Conservation (phyloP, 2,329 filamentous ascomycete species). For the Amylocarpus encephaloides region DNA sequence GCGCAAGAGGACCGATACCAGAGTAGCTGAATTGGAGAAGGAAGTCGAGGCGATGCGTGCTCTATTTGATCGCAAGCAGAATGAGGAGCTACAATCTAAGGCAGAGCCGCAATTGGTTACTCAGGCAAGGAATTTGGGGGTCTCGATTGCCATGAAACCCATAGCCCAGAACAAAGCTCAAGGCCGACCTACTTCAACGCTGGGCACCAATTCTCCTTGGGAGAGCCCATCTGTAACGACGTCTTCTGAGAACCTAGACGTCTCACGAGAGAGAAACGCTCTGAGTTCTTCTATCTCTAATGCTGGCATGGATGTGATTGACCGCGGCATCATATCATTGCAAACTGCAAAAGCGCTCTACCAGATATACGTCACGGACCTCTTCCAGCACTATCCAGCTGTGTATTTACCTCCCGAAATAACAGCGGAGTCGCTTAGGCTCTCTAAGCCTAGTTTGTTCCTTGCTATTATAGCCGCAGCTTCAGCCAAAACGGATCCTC, state of each 20-base stretch:
- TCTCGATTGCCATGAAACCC: neutral
- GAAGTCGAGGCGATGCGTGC: constrained; percentile 35
- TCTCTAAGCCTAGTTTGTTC: constrained; percentile 57
- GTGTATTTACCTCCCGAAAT: constrained; percentile 49
- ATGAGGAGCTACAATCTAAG: neutral
- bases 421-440: constrained; percentile 47
- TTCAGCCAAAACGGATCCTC: constrained; percentile 41
- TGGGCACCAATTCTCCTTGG: too few relatives aligned
- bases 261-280: neutral
- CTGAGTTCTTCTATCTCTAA: constrained; percentile 6
- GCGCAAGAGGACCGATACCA: constrained; percentile 36
- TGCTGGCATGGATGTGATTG: constrained; percentile 37
- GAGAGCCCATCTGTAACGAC: too few relatives aligned
- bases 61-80: constrained; percentile 25
- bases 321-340: constrained; percentile 51
- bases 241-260: neutral
- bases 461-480: constrained; percentile 62
- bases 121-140: neutral
- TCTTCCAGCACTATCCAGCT: constrained; percentile 52
- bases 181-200: too few relatives aligned
- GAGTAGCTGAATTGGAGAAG: constrained; percentile 36
- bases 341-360: constrained; percentile 48
- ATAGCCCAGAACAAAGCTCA: neutral
- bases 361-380: constrained; percentile 48
- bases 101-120: neutral